Percentiles rank a stretch among this genome's conserved stretches.
phyloP scores from a whole-genome alignment of 2,329 filamentous ascomycete genomes.

The Aspergillus sclerotialis region DNA sequence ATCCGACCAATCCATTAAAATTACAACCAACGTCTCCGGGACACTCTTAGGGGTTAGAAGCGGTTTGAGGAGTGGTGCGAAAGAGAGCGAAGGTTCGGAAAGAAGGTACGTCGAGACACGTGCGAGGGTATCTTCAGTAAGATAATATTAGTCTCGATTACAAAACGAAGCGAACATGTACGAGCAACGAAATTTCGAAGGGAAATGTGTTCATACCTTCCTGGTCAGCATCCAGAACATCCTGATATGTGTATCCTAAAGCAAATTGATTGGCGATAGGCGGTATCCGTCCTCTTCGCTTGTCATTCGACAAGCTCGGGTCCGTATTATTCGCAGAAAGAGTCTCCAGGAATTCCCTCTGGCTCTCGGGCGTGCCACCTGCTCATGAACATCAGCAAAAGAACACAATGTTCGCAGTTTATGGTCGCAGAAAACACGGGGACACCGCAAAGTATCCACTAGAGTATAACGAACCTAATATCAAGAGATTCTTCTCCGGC shows the following conservation, averaged over 20 bases:
- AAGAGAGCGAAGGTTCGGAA: conserved; percentile 74
- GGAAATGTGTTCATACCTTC: conserved; percentile 57
- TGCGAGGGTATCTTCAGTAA: conserved; percentile 67
- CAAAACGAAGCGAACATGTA: background rate
- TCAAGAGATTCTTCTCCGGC: conserved; percentile 83
- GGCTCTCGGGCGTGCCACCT: conserved; percentile 77
- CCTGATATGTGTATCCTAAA: conserved; percentile 89
- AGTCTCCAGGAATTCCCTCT: conserved; percentile 72
- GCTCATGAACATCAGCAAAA: conserved; percentile 16
- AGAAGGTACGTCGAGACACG: conserved; percentile 85
- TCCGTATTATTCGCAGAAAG: conserved; percentile 39
- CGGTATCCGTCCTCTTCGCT: conserved; percentile 51
- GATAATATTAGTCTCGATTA: conserved; percentile 3
- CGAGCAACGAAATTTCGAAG: background rate
- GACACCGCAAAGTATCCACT: background rate
- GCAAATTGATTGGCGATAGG: conserved; percentile 89
- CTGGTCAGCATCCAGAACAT: conserved; percentile 87
- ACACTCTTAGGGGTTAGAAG: conserved; percentile 78
- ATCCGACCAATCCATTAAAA: conserved; percentile 92
- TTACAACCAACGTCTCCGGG: conserved; percentile 77
- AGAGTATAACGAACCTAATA: conserved; percentile 58
- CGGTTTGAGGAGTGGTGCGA: conserved; percentile 73
- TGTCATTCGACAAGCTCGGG: conserved; percentile 39
- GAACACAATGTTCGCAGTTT: background rate
- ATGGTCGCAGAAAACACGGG: background rate